These are phyloP conservation scores for Candida berthetii DNA, from an alignment of 805 yeast genomes.

Conservation along the genomic window DNA sequence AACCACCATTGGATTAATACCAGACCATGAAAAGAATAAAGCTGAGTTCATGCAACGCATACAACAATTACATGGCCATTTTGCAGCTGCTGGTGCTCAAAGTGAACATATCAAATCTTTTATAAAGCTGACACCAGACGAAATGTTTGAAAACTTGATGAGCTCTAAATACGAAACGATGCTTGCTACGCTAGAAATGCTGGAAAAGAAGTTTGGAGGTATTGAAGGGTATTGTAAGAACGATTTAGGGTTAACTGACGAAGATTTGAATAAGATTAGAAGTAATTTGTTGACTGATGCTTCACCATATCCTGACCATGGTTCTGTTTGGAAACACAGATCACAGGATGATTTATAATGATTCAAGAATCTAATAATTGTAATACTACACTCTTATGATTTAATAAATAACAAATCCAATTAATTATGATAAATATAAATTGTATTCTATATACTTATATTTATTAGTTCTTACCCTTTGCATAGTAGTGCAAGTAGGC, in stretches of 20 bases:
- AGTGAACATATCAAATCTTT: constrained; percentile 2
- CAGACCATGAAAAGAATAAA: constrained; percentile 27
- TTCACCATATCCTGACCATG: constrained; percentile 11
- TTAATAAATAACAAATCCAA: neutral
- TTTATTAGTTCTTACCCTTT: neutral
- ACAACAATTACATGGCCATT: constrained; percentile 3
- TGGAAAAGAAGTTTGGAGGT: constrained; percentile 49
- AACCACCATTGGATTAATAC: constrained; percentile 56
- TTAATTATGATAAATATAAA: neutral
- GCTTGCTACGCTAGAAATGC: constrained; percentile 52
- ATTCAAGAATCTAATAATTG: too few relatives aligned
- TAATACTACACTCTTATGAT: too few relatives aligned
- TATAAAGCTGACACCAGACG: constrained; percentile 20
- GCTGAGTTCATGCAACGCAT: constrained; percentile 15
- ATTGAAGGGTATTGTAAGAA: constrained; percentile 39
- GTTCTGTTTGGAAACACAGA: constrained; percentile 18
- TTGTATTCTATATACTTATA: too few relatives aligned
- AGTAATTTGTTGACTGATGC: constrained; percentile 20
- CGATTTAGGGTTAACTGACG: constrained; percentile 35
- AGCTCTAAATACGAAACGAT: constrained; percentile 66
- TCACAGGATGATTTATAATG: too few relatives aligned
- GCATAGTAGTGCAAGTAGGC: constrained; percentile 90
- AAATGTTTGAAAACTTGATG: constrained; percentile 55
- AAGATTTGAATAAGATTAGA: constrained; percentile 35
- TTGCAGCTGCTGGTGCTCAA: constrained; percentile 1